Base-by-base conservation (phyloP, 2,329 filamentous ascomycete species). In the Plenodomus lindquistii region DNA sequence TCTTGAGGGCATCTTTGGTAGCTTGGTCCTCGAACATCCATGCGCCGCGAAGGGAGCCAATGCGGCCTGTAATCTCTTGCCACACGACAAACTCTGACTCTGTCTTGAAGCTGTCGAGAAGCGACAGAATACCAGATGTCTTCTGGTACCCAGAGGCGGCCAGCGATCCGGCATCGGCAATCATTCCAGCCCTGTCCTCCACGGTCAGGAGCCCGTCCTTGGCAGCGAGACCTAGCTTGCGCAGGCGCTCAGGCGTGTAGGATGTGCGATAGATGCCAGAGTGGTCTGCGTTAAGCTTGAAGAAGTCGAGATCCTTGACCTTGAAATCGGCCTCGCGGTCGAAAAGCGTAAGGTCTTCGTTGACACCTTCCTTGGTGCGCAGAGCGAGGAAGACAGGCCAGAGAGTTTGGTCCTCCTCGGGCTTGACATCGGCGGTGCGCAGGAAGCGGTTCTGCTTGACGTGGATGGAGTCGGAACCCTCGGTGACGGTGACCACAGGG, bases 361-460 rank as follows among this genome's bases (percentile, higher is more conserved):
- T 83, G 36, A 97, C 75, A 20, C 91, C 91, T n/a, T 88, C 81
- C 73, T 91, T 89, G 29, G 89, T 92, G 50, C 88, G 87, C 39
- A 97, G 81, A 22, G 88, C 89, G 27, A 97, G 81, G 76, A 96
- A 93, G 17, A 97, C 89, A 1, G 93, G 93, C 73, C 89, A 97
- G 2, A 97, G 75, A 2, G 89, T 87, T 72, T 89, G 76, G 65
- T 97, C 93, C 70, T 97, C 93, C 61, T 97, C 91, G 1, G 92
- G 89, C 75, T 92, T 94, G 42, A 95, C 89, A 69, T 97, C 93
- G 35, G 88, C 91, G 11, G 93, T 97, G 50, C 91, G 84, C 54
- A 97, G 78, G 81, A 97, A 96, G 43, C 93, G 89, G 75, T 97
- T 97, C 75, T 97, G 93, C 80, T 94, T 94, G 57, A 97, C 79